Conservation (phyloP, 345 rosid genomes). For the Diplotaxis tenuifolia region DNA sequence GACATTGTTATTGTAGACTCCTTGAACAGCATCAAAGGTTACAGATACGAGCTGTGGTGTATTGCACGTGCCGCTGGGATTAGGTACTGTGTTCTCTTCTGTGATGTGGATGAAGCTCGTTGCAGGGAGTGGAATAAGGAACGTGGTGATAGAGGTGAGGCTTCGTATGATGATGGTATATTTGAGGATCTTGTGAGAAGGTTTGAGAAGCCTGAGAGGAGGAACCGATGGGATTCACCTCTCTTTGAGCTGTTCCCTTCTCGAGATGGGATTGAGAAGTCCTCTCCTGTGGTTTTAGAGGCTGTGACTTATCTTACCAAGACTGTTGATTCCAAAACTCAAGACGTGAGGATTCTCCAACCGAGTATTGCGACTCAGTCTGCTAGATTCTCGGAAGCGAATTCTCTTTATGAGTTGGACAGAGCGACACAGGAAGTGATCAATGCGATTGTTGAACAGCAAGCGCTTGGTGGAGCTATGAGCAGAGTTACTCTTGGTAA, state of each 20-base stretch:
- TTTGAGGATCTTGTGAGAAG: conserved; percentile 79
- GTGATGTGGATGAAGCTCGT: conserved; percentile 62
- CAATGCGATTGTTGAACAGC: conserved; percentile 71
- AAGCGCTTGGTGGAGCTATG: conserved; percentile 65
- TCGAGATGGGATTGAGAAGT: conserved; percentile 55
- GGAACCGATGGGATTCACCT: conserved; percentile 97
- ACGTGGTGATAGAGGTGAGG: conserved; percentile 61
- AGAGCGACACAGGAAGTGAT: conserved; percentile 86
- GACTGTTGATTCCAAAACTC: conserved; percentile 64
- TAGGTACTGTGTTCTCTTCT: conserved; percentile 75
- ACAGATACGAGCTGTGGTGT: conserved; percentile 94
- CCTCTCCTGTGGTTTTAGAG: conserved; percentile 59
- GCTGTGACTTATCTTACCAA: conserved; percentile 81
- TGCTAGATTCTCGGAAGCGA: conserved; percentile 65
- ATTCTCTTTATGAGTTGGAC: conserved; percentile 82
- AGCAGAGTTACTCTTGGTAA: conserved; percentile 59
- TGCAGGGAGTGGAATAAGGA: conserved; percentile 81
- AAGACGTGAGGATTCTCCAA: conserved; percentile 76
- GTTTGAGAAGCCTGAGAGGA: conserved; percentile 87
- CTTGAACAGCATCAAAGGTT: conserved; percentile 90
- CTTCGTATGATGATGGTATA: conserved; percentile 57
- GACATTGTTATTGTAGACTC: conserved; percentile 84
- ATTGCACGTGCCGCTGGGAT: conserved; percentile 87
- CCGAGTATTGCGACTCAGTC: conserved; percentile 92
- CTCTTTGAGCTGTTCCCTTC: conserved; percentile 70